Evolutionary conservation across 2,329 filamentous ascomycete species (phyloP), one percentile per base, ranked within the genome.

Genomic region (Aspergillus pseudotamarii): DNA sequence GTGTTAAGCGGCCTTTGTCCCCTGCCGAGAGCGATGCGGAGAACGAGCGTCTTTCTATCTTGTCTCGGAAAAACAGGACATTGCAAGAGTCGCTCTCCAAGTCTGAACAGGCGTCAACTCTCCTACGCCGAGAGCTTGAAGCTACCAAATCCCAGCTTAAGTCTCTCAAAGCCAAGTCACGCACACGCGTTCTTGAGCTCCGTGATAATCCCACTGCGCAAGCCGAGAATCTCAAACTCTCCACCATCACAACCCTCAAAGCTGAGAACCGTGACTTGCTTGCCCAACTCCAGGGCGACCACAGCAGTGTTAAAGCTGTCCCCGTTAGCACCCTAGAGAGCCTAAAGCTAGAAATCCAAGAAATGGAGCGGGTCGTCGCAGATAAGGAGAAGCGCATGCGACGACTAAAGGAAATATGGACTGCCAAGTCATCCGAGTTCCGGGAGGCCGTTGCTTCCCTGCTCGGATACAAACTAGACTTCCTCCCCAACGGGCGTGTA

Each of bases 401-500:
- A 26, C 91, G 95, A 2, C 88, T 98, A 14, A 96, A 96, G 71
- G 91, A 97, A 73, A 95, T 98, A 62, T 99, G 93, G 91, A 88
- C 88, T 0, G 87, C 91, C 69, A 99, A 98, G 77, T 93, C 91
- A 1, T 88, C 91, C 71, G 95, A 99, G 80, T 98, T 99, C 81
- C 92, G 96, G 57, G 93, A 98, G 79, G 93, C 94, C 36, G 94
- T 99, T 63, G 94, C 94, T 66, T 93, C 89, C 23, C 90, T 97
- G 0, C 85, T 99, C 0, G 95, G 95, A 0, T 99, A 94, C 91
- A 94, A 94, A 59, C 88, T 98, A 14, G 93, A 95, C 36, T 98
- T 99, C 76, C 90, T 97, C 76, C 93, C 94, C n/a, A 97, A 97
- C 76, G 95, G 95, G 48, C 94, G 96, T 72, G 96, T 97, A 79